Conservation (phyloP, 1,284 basidiomycete genomes). For the Leccinum solheimii region DNA sequence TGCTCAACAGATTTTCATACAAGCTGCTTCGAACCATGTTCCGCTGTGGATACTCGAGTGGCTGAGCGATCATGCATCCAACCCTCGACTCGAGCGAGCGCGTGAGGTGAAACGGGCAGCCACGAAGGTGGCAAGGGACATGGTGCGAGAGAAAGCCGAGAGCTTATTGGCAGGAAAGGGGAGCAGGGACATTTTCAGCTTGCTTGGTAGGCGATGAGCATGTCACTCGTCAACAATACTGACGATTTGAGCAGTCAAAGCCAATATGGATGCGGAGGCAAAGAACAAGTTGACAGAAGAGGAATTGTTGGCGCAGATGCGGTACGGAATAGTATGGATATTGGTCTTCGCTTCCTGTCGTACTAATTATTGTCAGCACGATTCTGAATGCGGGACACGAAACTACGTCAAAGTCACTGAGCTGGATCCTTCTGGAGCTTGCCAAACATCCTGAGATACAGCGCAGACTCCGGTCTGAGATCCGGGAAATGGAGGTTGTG, state of each 20-base stretch:
- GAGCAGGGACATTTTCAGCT: constrained; percentile 43
- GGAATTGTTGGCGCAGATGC: constrained; percentile 56
- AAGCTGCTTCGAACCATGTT: constrained; percentile 19
- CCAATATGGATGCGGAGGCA: constrained; percentile 49
- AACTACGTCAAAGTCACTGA: constrained; percentile 47
- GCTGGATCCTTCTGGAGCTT: constrained; percentile 45
- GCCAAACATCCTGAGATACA: constrained; percentile 41
- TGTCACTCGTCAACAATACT: constrained; percentile 29
- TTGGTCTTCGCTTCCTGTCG: background rate
- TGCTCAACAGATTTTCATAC: constrained; percentile 20
- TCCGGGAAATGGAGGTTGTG: constrained; percentile 35
- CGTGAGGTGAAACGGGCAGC: constrained; percentile 29
- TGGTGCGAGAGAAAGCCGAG: constrained; percentile 45
- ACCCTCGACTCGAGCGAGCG: constrained; percentile 37
- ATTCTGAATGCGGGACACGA: constrained; percentile 53
- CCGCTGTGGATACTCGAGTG: constrained; percentile 36
- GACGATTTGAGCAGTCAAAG: constrained; percentile 44
- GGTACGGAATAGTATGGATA: constrained; percentile 28
- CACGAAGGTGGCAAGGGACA: constrained; percentile 37
- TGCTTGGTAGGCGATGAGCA: constrained; percentile 35
- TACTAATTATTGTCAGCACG: constrained; percentile 26
- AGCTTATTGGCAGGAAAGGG: constrained; percentile 33
- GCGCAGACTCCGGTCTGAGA: constrained; percentile 42
- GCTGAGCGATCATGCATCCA: constrained; percentile 39
- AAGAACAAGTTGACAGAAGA: constrained; percentile 46